Conservation (phyloP, 257 asterid species). For the Scutellaria minor region DNA sequence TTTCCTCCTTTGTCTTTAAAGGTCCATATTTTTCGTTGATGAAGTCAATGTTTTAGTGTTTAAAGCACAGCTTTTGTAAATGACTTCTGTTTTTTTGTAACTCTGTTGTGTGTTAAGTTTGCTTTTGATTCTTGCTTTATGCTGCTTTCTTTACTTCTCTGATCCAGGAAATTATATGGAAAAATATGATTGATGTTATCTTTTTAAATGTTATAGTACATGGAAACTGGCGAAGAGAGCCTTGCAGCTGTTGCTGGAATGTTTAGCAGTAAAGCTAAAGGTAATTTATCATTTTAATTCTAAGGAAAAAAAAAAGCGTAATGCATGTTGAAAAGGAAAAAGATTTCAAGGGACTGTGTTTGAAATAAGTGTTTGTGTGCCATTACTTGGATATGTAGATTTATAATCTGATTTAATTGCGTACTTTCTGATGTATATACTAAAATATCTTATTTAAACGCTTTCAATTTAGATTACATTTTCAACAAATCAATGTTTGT, state of each 20-base stretch:
- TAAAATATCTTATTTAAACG: neutral
- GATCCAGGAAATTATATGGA: slow-evolving; percentile 25
- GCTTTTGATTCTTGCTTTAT: slow-evolving; percentile 10
- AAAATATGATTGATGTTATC: slow-evolving; percentile 17
- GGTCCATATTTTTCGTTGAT: slow-evolving; percentile 20
- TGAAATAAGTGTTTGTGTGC: neutral
- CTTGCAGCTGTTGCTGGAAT: slow-evolving; percentile 99
- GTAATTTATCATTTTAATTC: slow-evolving; percentile 47
- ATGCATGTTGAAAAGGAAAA: slow-evolving; percentile 2
- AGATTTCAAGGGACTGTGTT: slow-evolving; percentile 14
- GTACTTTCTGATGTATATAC: slow-evolving; percentile 16
- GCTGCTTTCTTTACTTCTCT: slow-evolving; percentile 21
- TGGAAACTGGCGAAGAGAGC: slow-evolving; percentile 96
- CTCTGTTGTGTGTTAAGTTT: neutral
- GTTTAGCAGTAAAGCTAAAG: slow-evolving; percentile 99
- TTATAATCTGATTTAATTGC: slow-evolving; percentile 27
- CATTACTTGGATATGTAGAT: slow-evolving; percentile 15
- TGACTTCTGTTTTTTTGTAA: neutral
- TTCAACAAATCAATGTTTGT: slow-evolving; percentile 18
- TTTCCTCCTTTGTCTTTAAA: slow-evolving; percentile 11
- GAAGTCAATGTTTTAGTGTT: slow-evolving; percentile 22
- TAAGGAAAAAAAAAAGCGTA: slow-evolving; percentile 4
- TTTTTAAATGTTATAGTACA: slow-evolving; percentile 60
- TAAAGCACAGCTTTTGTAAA: slow-evolving; percentile 4
- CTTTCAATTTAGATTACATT: neutral